phyloP scores from a whole-genome alignment of 2,329 filamentous ascomycete genomes.

The Akanthomyces muscarius region DNA sequence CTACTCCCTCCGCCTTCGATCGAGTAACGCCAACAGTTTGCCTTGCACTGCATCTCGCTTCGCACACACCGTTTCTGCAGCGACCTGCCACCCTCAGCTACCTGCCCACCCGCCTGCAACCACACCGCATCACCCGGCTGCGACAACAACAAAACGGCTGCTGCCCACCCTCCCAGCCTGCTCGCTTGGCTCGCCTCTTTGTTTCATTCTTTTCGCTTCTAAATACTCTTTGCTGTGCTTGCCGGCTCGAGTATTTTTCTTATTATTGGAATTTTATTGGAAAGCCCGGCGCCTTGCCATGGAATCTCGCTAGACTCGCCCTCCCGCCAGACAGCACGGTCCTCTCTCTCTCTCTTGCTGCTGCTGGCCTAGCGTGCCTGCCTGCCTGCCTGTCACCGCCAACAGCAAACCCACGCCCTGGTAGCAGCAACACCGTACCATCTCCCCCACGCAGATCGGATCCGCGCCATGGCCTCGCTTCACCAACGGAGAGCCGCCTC shows the following conservation, averaged over 20 bases:
- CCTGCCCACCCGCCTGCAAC: background rate
- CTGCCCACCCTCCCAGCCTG: background rate
- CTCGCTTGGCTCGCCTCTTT: background rate
- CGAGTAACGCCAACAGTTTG: background rate
- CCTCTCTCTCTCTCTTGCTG: background rate
- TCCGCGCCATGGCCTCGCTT: conserved; percentile 6
- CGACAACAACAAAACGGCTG: conserved; percentile 6
- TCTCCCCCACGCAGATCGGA: background rate
- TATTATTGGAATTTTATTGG: background rate
- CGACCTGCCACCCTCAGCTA: conserved; percentile 1
- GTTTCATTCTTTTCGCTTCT: background rate
- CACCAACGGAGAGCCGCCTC: background rate
- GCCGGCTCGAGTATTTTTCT: background rate
- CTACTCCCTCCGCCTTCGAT: background rate
- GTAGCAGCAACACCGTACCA: background rate
- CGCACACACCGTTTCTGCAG: conserved; percentile 8
- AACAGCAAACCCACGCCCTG: background rate
- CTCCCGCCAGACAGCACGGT: background rate
- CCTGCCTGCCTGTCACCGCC: background rate
- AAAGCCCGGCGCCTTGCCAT: background rate
- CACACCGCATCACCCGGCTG: conserved; percentile 13
- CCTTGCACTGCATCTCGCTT: background rate
- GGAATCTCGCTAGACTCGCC: background rate
- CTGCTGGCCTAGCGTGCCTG: background rate
- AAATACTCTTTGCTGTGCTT: background rate